Evolutionary conservation across 257 asterid genomes (phyloP), one percentile per base, ranked within the genome.

Genomic region (Nyctanthes arbortristis): DNA sequence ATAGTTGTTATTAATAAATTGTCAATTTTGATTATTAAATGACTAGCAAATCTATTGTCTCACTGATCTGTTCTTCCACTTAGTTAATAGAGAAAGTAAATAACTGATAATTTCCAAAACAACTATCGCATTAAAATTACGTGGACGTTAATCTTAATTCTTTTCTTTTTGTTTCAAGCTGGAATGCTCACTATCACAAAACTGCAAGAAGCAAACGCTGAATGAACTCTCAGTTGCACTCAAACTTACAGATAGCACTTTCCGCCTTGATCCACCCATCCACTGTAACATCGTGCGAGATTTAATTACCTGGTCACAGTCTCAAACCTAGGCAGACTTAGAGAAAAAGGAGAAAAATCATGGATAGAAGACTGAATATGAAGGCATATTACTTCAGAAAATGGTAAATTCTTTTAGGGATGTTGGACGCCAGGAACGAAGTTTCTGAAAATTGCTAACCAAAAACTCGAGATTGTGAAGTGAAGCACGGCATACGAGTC

Each of bases 261-360:
- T 89, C 80, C 96, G 81, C 80, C 97, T 82, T 30, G 97, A 84
- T 80, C 98, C 98, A 69, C 98, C 98, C 98, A 88, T 88, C 98
- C 98, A 92, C 78, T 92, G 98, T 75, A 92, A 80, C 98, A 92
- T 92, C 40, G 66, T 79, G 73, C 43, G 62, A 31, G 28, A 37
- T 43, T 64, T 10, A 37, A 63, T 29, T 34, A 35, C 54, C 66
- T 66, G 16, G 67, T 61, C 69, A 14, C 7, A 30, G 55, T 61
- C 70, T 55, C 72, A 49, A 72, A n/a, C n/a, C 72, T 58, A 58
- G 30, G 54, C 64, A 75, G n/a, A 34, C 12, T 36, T 28, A 40
- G 24, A 55, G 63, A 28, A 7, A 35, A 22, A 76, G 7, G 57
- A 31, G 18, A 55, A 47, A 61, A 54, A 45, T 16, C 73, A 61